These are phyloP conservation scores for Fusarium heterosporum DNA, from an alignment of 2,329 filamentous ascomycete genomes.

Conservation along the genomic window DNA sequence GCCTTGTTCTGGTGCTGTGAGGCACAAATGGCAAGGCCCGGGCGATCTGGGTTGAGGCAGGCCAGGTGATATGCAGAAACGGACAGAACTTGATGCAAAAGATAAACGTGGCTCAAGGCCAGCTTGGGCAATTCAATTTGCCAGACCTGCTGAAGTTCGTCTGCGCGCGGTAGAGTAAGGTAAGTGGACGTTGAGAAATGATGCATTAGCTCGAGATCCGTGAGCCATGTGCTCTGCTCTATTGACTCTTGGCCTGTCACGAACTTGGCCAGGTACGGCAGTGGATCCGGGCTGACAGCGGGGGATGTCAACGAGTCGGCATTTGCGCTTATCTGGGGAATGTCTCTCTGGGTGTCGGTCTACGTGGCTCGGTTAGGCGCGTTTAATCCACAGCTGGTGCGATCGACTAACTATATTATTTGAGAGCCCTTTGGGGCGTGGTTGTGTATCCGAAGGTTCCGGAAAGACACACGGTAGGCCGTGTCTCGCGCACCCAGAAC, in stretches of 20 bases:
- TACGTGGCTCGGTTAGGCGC: conserved; percentile 3
- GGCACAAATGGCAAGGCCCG: conserved; percentile 42
- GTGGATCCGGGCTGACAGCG: conserved; percentile 28
- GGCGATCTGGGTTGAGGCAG: conserved; percentile 43
- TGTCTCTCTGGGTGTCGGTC: neutral
- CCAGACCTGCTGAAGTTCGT: conserved; percentile 47
- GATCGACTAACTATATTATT: conserved; percentile 2
- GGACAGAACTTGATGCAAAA: conserved; percentile 51
- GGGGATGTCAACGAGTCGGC: conserved; percentile 3
- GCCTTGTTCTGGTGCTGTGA: conserved; percentile 52
- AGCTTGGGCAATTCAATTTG: conserved; percentile 47
- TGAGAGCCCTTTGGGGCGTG: conserved; percentile 15
- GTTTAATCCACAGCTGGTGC: neutral
- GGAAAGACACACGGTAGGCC: conserved; percentile 50
- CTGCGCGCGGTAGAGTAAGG: conserved; percentile 48
- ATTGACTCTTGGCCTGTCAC: conserved; percentile 29
- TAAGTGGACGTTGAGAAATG: conserved; percentile 50
- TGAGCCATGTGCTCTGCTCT: conserved; percentile 47
- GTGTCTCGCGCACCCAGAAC: conserved; percentile 53
- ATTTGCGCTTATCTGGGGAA: neutral
- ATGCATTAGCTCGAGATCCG: conserved; percentile 54
- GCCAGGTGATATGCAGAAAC: conserved; percentile 49
- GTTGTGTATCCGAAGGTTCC: conserved; percentile 14
- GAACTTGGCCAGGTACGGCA: conserved; percentile 43
- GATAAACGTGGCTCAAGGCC: conserved; percentile 45